These are phyloP conservation scores for Allomyces macrogynus DNA, from an alignment of 192 early-diverging fungal species.

Conservation along the genomic window DNA sequence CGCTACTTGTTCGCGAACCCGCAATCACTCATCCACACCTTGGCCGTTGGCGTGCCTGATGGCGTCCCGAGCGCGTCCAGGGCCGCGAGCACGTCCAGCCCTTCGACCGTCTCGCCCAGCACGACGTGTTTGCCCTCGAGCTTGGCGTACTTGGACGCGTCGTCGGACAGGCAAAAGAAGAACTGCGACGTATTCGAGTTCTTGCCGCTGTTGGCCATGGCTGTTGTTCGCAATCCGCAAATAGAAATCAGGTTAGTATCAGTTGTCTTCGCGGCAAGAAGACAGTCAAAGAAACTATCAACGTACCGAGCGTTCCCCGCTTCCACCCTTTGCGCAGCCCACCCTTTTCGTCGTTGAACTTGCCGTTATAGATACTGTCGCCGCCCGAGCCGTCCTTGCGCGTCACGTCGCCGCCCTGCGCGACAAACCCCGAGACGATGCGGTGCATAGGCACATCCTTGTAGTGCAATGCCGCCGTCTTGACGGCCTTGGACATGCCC, in stretches of 20 bases:
- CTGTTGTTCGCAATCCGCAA: not conserved
- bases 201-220: constrained; percentile 40
- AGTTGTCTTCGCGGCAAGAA: no score
- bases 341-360: constrained; percentile 34
- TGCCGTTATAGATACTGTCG: constrained; percentile 32
- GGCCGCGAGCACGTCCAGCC: constrained; percentile 25
- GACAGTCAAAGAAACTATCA: no score
- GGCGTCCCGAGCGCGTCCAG: constrained; percentile 9
- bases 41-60: no score
- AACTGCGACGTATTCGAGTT: constrained; percentile 46
- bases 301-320: constrained; percentile 4
- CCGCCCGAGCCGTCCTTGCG: constrained; percentile 25
- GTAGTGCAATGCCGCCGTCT: constrained; percentile 13
- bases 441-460: constrained; percentile 12
- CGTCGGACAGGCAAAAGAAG: constrained; percentile 16
- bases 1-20: not conserved
- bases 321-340: constrained; percentile 11
- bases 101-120: constrained; percentile 39
- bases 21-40: not conserved
- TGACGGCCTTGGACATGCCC: constrained; percentile 11
- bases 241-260: no score
- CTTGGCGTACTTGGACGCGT: constrained; percentile 12
- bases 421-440: constrained; percentile 12
- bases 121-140: constrained; percentile 42
- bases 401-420: constrained; percentile 23